phyloP scores from a whole-genome alignment of 2,329 filamentous ascomycete genomes.

The Xylogone sp. region DNA sequence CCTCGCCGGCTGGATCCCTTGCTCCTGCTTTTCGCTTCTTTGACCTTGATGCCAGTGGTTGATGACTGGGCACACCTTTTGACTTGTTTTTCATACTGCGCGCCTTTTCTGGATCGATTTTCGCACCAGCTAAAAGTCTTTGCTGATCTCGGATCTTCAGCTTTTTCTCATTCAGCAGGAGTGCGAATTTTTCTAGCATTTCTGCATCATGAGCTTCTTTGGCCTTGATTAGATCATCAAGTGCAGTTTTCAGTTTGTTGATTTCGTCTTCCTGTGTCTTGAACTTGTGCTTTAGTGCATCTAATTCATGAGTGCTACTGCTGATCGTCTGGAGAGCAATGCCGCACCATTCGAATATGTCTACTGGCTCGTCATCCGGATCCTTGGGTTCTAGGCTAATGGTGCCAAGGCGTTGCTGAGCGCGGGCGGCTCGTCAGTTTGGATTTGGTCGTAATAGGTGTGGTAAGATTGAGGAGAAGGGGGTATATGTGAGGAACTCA shows the following conservation, averaged over 20 bases:
- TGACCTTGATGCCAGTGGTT: conserved; percentile 32
- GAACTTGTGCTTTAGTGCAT: conserved; percentile 34
- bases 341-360: conserved; percentile 68
- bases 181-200: conserved; percentile 65
- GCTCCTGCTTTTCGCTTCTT: conserved; percentile 47
- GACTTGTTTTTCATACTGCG: neutral
- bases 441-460: neutral
- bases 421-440: neutral
- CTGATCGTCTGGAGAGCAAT: conserved; percentile 41
- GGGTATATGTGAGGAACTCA: neutral
- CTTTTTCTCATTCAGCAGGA: conserved; percentile 75
- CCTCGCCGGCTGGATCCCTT: neutral
- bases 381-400: conserved; percentile 53
- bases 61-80: neutral
- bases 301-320: conserved; percentile 9
- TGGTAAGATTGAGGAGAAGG: conserved; percentile 1
- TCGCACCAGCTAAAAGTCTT: conserved; percentile 43
- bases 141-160: conserved; percentile 74
- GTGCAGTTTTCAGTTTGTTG: conserved; percentile 54
- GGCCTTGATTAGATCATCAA: conserved; percentile 61
- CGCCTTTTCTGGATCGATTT: conserved; percentile 19
- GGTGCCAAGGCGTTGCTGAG: conserved; percentile 65
- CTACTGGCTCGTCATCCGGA: conserved; percentile 49
- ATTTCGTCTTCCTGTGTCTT: conserved; percentile 51
- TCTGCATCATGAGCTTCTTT: conserved; percentile 65